Conservation (phyloP, 148 eudicot genomes). For the Heliamphora exappendiculata region DNA sequence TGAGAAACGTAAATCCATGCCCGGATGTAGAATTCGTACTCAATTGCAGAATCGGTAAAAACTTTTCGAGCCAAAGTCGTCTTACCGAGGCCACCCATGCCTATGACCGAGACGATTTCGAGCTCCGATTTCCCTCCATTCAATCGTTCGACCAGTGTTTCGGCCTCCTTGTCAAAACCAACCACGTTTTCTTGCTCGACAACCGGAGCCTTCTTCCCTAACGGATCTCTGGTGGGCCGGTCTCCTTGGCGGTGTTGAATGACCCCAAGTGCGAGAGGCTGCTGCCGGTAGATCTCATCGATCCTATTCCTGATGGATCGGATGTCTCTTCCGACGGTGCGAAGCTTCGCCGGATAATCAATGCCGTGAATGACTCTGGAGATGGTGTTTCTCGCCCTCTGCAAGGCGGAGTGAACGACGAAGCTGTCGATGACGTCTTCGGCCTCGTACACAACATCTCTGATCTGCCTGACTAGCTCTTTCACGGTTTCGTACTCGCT, state of each 20-base stretch:
- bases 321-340: conserved; percentile 18
- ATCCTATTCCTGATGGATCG: conserved; percentile 12
- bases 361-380: conserved; percentile 5
- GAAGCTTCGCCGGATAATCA: conserved; percentile 12
- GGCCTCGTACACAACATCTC: conserved; percentile 25
- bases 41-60: conserved; percentile 17
- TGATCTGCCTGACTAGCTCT: conserved; percentile 24
- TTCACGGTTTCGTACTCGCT: conserved; percentile 17
- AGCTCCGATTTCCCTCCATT: conserved; percentile 7
- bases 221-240: not conserved
- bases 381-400: conserved; percentile 12
- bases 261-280: conserved; percentile 18
- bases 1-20: conserved; percentile 35
- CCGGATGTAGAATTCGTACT: conserved; percentile 14
- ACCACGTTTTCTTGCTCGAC: conserved; percentile 34
- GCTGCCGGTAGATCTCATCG: conserved; percentile 17
- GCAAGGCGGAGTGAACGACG: conserved; percentile 21
- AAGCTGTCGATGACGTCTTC: conserved; percentile 34
- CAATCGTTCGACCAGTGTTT: conserved; percentile 18
- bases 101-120: conserved; percentile 28
- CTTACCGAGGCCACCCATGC: conserved; percentile 37
- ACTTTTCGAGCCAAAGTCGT: conserved; percentile 35
- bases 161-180: conserved; percentile 33
- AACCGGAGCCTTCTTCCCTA: conserved; percentile 6
- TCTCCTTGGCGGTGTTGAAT: conserved; percentile 6